Evolutionary conservation across 805 yeast species (phyloP).

Genomic region (Lipomyces chichibuensis): DNA sequence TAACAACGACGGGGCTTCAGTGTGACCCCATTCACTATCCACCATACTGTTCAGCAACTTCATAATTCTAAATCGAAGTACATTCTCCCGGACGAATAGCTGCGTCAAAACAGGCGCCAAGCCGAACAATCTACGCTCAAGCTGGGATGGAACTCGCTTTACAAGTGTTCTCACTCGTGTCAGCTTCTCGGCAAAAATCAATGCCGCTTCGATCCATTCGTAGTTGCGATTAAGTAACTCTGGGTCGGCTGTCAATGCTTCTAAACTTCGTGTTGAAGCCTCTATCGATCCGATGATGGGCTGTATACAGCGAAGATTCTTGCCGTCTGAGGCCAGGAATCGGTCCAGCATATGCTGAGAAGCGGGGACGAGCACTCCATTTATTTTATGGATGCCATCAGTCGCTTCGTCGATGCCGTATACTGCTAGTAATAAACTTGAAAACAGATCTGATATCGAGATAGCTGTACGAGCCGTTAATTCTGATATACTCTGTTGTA

Average conservation of each 20-base stretch:
- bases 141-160: constrained; percentile 58
- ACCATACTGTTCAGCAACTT: constrained; percentile 53
- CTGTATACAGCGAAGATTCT: constrained; percentile 55
- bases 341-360: constrained; percentile 56
- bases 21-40: constrained; percentile 50
- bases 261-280: constrained; percentile 47
- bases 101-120: constrained; percentile 60
- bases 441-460: constrained; percentile 50
- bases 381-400: constrained; percentile 49
- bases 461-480: constrained; percentile 8
- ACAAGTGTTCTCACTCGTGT: constrained; percentile 59
- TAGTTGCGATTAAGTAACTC: constrained; percentile 53
- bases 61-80: constrained; percentile 56
- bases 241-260: constrained; percentile 49
- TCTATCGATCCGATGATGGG: constrained; percentile 60
- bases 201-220: constrained; percentile 54
- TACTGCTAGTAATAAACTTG: constrained; percentile 55
- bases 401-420: constrained; percentile 56
- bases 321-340: constrained; percentile 56
- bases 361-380: constrained; percentile 56
- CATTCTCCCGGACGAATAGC: constrained; percentile 56
- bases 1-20: constrained; percentile 73
- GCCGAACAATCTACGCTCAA: constrained; percentile 64
- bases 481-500: too few species aligned
- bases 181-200: constrained; percentile 60